Conservation (phyloP, 1,139 yeast species). For the Suhomyces bokatorum region DNA sequence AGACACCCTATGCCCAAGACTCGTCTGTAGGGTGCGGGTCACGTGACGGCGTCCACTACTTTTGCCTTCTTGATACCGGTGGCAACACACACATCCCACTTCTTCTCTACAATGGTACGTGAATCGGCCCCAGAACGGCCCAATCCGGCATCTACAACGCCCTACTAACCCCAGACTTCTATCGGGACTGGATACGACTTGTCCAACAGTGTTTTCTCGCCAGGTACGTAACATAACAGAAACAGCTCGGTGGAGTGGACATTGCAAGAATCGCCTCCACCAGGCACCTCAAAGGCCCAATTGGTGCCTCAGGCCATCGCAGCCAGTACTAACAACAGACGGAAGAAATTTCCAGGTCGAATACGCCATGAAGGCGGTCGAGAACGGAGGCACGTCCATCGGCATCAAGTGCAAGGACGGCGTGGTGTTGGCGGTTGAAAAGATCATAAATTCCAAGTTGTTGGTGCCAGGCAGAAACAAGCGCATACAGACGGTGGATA, state of each 20-base stretch:
- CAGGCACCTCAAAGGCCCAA: no score
- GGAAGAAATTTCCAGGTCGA: conserved; percentile 99
- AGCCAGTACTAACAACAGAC: conserved; percentile 51
- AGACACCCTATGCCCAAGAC: background rate
- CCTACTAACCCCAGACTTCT: conserved; percentile 56
- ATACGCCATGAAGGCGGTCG: conserved; percentile 96
- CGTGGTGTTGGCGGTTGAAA: conserved; percentile 93
- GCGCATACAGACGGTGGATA: conserved; percentile 89
- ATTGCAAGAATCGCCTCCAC: no score
- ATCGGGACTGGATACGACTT: conserved; percentile 97
- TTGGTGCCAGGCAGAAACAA: conserved; percentile 87
- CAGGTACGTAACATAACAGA: conserved; percentile 28
- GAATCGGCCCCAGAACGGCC: background rate
- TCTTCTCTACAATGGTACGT: conserved; percentile 15
- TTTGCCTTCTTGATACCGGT: conserved; percentile 10
- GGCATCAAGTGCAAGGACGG: conserved; percentile 94
- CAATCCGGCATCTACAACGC: background rate
- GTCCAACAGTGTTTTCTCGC: conserved; percentile 82
- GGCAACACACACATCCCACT: conserved; percentile 11
- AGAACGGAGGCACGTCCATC: conserved; percentile 92
- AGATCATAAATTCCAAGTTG: conserved; percentile 80
- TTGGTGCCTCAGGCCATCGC: no score
- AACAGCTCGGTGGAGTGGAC: no score
- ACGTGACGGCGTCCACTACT: conserved; percentile 1
- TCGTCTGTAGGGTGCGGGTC: background rate